Evolutionary conservation across 106 monocot species (phyloP).

Genomic region (Dioscorea zingiberensis): DNA sequence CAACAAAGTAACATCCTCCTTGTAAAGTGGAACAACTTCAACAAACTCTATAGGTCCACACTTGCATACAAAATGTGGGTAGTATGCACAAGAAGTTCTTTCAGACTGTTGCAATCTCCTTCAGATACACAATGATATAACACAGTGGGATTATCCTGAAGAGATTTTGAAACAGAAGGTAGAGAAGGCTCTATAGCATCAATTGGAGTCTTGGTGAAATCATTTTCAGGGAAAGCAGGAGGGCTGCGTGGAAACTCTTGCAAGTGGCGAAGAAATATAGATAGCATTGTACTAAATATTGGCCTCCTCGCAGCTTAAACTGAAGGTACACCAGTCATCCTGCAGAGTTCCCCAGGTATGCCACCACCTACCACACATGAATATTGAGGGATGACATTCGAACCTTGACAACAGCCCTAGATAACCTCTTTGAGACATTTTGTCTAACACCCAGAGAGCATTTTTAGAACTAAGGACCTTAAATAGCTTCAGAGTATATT

Average conservation of each 20-base stretch:
- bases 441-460: no score
- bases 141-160: conserved; percentile 60
- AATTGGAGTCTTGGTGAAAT: conserved; percentile 23
- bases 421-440: no score
- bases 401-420: conserved; percentile 73
- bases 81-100: conserved; percentile 71
- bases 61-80: conserved; percentile 77
- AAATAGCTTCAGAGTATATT: no score
- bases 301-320: conserved; percentile 84
- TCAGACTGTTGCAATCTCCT: conserved; percentile 62
- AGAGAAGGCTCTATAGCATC: conserved; percentile 61
- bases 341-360: conserved; percentile 94
- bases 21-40: conserved; percentile 55
- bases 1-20: no score
- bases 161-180: conserved; percentile 62
- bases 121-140: conserved; percentile 76
- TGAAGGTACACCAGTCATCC: conserved; percentile 98
- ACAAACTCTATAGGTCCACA: conserved; percentile 78
- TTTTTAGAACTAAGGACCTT: no score
- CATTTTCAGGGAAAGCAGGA: conserved; percentile 93
- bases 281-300: conserved; percentile 89
- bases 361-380: conserved; percentile 94
- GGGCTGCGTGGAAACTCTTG: conserved; percentile 88
- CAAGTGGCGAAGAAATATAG: conserved; percentile 86
- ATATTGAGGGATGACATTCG: conserved; percentile 83